phyloP scores from a whole-genome alignment of 176 grass and related monocot species.

The bread wheat (Triticum aestivum) region IWGSC_CS_RefSeq_v2.1 NC_057811.1:332411367-332411866 shows the following conservation, averaged over 20 bases:
- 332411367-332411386: not conserved
- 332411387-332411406: not conserved
- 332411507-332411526: not conserved
- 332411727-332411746: not conserved
- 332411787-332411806: not conserved
- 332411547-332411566: not conserved
- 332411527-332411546: not conserved
- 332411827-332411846: not conserved
- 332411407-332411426: not conserved
- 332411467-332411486: not conserved
- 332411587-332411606: not conserved
- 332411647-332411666: not conserved
- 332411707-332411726: not conserved
- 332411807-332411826: not conserved
- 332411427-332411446: not conserved
- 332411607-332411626: not conserved
- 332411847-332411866: not conserved
- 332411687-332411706: not conserved
- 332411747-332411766: not conserved
- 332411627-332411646: constrained; percentile 31
- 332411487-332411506: constrained; percentile 9
- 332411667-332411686: constrained; percentile 12
- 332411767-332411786: not conserved
- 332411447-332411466: not conserved
- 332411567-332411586: not conserved